Evolutionary conservation across 768 basidiomycete genomes (phyloP), one percentile per base, ranked within the genome.

Genomic region (Candolleomyces aberdarensis): DNA sequence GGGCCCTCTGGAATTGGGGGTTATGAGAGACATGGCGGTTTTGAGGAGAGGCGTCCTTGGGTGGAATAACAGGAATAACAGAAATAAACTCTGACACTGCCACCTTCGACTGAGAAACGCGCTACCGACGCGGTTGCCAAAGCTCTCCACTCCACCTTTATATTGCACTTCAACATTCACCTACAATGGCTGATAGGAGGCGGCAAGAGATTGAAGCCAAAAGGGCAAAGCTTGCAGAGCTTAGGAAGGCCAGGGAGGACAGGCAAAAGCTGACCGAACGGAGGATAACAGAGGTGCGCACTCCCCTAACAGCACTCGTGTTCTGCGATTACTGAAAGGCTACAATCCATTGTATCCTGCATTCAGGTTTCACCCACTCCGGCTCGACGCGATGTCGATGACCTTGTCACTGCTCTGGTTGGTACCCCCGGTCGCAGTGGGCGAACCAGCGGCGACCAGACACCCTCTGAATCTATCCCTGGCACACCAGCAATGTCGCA

Each of bases 141-240:
- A 36, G 36, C 44, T 46, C 44, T 46, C 17, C 44, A 46, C 44
- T 46, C 55, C 3, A 36, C 36, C 36, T 6, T 36, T 11, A 36
- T 36, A 36, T 36, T 11, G 5, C 8, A 36, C 36, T 5, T 36
- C 36, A 36, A 11, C 36, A 36, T 31, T 31, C 47, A 22, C 36
- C 50, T 17, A 56, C 56, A 44, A 80, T 78, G 76, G 86, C 88
- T 57, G 85, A 88, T 66, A 83, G 83, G 74, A 82, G 93, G 53
- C 77, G 92, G 69, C 87, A 87, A 69, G 95, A 97, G 75, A 91
- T 98, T 62, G 94, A 94, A 73, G 91, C 88, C 26, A 98, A 98
- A 76, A 80, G 88, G 63, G 85, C 86, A 11, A 95, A 94, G 74
- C 86, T 98, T 39, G 92, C 86, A 54, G 92, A 93, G 64, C 80